Evolutionary conservation across 805 yeast genomes (phyloP).

Genomic region (Priceomyces medius): DNA sequence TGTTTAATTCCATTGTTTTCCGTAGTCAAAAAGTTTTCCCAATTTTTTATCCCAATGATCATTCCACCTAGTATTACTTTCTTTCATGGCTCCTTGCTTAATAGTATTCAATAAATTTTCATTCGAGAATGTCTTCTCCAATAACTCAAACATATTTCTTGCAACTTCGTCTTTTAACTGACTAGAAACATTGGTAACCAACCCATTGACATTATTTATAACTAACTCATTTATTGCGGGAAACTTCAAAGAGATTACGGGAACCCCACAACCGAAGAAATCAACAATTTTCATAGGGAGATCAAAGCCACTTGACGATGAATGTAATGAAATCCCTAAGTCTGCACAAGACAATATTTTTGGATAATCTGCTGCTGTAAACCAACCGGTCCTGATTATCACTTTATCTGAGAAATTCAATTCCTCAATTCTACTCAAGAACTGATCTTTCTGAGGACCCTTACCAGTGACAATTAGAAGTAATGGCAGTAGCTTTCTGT

Average conservation of each 20-base stretch:
- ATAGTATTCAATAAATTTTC: slow-evolving; percentile 37
- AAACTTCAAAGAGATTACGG: slow-evolving; percentile 77
- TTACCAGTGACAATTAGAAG: slow-evolving; percentile 91
- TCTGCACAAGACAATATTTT: slow-evolving; percentile 72
- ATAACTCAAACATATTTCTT: slow-evolving; percentile 24
- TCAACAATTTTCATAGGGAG: slow-evolving; percentile 97
- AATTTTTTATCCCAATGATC: slow-evolving; percentile 62
- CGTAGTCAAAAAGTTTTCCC: slow-evolving; percentile 28
- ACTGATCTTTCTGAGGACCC: slow-evolving; percentile 73
- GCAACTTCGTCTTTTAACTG: slow-evolving; percentile 15
- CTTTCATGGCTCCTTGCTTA: slow-evolving; percentile 69
- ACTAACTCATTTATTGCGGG: slow-evolving; percentile 80
- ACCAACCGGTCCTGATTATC: slow-evolving; percentile 68
- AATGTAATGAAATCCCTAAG: slow-evolving; percentile 84
- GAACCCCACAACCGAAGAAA: slow-evolving; percentile 93
- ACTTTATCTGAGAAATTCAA: slow-evolving; percentile 49
- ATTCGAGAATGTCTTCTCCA: slow-evolving; percentile 28
- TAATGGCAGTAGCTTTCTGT: slow-evolving; percentile 44
- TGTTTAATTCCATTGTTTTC: slow-evolving; percentile 2
- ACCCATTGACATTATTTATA: slow-evolving; percentile 65
- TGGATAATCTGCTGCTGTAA: slow-evolving; percentile 77
- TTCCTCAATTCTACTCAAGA: slow-evolving; percentile 45
- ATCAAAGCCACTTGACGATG: slow-evolving; percentile 90
- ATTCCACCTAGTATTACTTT: slow-evolving; percentile 72
- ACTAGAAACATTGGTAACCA: slow-evolving; percentile 32